phyloP scores from a whole-genome alignment of 768 basidiomycete species.

The Guyanaporus albipodus region DNA sequence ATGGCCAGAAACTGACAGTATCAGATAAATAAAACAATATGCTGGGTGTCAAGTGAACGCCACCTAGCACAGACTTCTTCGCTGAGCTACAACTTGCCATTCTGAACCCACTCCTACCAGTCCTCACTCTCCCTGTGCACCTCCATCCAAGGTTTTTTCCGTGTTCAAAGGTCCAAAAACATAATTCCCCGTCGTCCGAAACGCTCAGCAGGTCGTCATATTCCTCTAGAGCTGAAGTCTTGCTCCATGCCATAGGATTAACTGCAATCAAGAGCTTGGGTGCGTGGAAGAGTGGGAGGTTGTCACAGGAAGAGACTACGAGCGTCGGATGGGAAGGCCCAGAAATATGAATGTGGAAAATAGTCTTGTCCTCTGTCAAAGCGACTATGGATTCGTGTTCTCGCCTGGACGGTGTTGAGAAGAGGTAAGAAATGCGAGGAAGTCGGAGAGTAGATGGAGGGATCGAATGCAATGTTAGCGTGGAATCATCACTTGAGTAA shows the following conservation, averaged over 20 bases:
- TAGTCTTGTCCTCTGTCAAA: conserved; percentile 55
- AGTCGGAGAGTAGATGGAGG: conserved; percentile 42
- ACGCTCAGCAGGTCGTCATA: conserved; percentile 80
- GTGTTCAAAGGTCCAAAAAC: conserved; percentile 78
- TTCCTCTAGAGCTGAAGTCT: conserved; percentile 40
- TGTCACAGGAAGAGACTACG: conserved; percentile 43
- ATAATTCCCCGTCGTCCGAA: conserved; percentile 70
- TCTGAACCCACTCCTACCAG: conserved; percentile 58
- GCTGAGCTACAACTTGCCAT: conserved; percentile 85
- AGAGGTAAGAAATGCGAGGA: conserved; percentile 55
- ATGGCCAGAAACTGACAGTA: conserved; percentile 51
- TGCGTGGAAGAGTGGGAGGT: conserved; percentile 48
- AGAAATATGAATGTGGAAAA: conserved; percentile 52
- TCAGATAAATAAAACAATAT: conserved; percentile 3
- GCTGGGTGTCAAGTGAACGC: conserved; percentile 21
- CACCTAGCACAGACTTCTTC: conserved; percentile 88
- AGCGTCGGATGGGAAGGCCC: conserved; percentile 37
- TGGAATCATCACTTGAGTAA: conserved; percentile 45
- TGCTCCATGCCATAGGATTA: conserved; percentile 85
- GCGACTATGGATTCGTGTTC: conserved; percentile 60
- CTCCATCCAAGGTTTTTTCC: conserved; percentile 43
- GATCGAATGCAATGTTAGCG: conserved; percentile 51
- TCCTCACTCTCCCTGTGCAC: conserved; percentile 71
- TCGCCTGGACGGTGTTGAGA: conserved; percentile 56
- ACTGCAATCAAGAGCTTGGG: conserved; percentile 65